A percentile compares a stretch with the other conserved stretches of the same genome.
Evolutionary conservation across 345 rosid genomes (phyloP).

Genomic region (Toxicodendron radicans): DNA sequence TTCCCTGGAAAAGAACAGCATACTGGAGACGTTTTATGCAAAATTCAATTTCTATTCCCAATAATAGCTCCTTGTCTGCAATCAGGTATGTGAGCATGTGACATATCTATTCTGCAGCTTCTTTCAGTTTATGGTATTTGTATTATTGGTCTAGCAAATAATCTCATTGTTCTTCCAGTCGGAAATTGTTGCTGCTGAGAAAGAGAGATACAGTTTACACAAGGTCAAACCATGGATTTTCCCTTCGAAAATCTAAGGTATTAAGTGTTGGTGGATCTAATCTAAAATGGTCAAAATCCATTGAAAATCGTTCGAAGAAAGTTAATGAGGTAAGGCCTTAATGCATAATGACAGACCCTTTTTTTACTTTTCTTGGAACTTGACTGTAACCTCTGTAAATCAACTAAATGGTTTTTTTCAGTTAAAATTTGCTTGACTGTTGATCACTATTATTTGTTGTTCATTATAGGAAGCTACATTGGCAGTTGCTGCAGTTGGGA

Average conservation of each 20-base stretch:
- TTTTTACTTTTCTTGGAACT: neutral
- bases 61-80: slow-evolving; percentile 48
- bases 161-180: slow-evolving; percentile 41
- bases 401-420: neutral
- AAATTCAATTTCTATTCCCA: slow-evolving; percentile 38
- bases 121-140: slow-evolving; percentile 9
- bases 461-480: slow-evolving; percentile 75
- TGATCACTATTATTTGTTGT: slow-evolving; percentile 14
- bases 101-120: slow-evolving; percentile 29
- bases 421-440: slow-evolving; percentile 4
- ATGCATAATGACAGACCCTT: slow-evolving; percentile 9
- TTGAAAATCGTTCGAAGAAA: slow-evolving; percentile 75
- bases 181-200: slow-evolving; percentile 64
- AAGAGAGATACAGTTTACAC: slow-evolving; percentile 79
- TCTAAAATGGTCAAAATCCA: slow-evolving; percentile 96
- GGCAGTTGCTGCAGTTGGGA: slow-evolving; percentile 84
- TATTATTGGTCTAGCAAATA: slow-evolving; percentile 25
- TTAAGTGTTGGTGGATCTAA: slow-evolving; percentile 84
- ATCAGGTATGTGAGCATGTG: slow-evolving; percentile 50
- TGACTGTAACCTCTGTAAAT: neutral
- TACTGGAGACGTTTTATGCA: slow-evolving; percentile 55
- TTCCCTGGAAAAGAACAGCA: slow-evolving; percentile 89
- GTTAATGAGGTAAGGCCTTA: slow-evolving; percentile 74
- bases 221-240: slow-evolving; percentile 81
- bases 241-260: slow-evolving; percentile 87